Percentiles rank a stretch among this genome's conserved stretches.
phyloP scores from a whole-genome alignment of 1,284 basidiomycete species.

The Phlebopus sp. region DNA sequence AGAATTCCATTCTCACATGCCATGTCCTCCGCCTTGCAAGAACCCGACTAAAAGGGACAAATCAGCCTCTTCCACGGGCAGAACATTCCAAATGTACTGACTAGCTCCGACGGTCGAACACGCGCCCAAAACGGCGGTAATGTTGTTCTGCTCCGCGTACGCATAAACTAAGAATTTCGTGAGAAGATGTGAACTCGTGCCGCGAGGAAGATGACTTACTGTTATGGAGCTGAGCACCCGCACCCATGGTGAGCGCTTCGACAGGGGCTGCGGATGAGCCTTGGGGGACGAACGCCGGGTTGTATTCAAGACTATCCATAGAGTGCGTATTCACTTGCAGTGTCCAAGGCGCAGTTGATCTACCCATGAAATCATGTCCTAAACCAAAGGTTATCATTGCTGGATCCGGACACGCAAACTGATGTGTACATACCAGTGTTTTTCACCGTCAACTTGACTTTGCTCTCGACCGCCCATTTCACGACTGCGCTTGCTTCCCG shows the following conservation, averaged over 20 bases:
- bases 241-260: conserved; percentile 4
- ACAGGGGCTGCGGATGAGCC: conserved; percentile 3
- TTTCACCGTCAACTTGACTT: conserved; percentile 7
- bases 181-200: not conserved
- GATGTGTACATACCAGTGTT: conserved; percentile 2
- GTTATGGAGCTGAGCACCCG: conserved; percentile 3
- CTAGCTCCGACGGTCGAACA: conserved; percentile 7
- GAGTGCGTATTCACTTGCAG: conserved; percentile 7
- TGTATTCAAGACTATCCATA: conserved; percentile 2
- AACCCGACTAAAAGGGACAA: conserved; percentile 2
- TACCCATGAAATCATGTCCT: conserved; percentile 10
- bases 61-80: not conserved
- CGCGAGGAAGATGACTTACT: not conserved
- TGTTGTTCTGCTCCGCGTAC: conserved; percentile 1
- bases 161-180: conserved; percentile 3
- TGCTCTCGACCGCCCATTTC: conserved; percentile 7
- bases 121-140: conserved; percentile 7
- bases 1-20: conserved; percentile 1
- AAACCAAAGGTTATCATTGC: not conserved
- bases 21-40: conserved; percentile 10
- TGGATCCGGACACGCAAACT: not conserved
- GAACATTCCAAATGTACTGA: not conserved
- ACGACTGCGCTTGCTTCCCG: conserved; percentile 6
- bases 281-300: conserved; percentile 6
- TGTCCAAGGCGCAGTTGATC: conserved; percentile 4